Percentiles rank a stretch among this genome's conserved stretches.
phyloP scores from a whole-genome alignment of 176 grass and related monocot genomes.

The Hsuehochloa calcarea region DNA sequence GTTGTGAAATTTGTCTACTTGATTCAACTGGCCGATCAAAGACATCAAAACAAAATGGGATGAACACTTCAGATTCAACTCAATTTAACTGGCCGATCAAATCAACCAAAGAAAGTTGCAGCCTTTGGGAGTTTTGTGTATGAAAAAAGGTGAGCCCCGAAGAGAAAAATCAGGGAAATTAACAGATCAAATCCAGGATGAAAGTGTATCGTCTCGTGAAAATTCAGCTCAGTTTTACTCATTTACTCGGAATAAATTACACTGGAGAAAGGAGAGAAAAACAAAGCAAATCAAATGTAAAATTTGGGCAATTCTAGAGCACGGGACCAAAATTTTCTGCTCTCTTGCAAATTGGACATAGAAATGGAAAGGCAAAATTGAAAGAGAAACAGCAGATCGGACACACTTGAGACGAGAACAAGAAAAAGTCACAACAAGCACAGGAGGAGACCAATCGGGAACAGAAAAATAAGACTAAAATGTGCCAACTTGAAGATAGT shows the following conservation, averaged over 20 bases:
- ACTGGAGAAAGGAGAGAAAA: not conserved
- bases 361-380: not conserved
- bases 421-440: not conserved
- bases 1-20: not conserved
- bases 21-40: not conserved
- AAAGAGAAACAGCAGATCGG: not conserved
- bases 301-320: not conserved
- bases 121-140: not conserved
- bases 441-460: not conserved
- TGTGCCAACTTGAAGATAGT: constrained; percentile 10
- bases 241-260: not conserved
- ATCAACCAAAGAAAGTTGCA: not conserved
- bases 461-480: not conserved
- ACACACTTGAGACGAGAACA: constrained; percentile 2
- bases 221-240: constrained; percentile 22
- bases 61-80: not conserved
- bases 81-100: constrained; percentile 14
- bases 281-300: not conserved
- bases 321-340: not conserved
- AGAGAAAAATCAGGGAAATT: not conserved
- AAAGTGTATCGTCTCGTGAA: not conserved
- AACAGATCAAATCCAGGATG: constrained; percentile 1
- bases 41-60: not conserved
- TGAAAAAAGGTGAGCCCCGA: not conserved
- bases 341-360: not conserved